Evolutionary conservation across 179 eudicot genomes (phyloP).

Genomic region (Spinacia oleracea): DNA sequence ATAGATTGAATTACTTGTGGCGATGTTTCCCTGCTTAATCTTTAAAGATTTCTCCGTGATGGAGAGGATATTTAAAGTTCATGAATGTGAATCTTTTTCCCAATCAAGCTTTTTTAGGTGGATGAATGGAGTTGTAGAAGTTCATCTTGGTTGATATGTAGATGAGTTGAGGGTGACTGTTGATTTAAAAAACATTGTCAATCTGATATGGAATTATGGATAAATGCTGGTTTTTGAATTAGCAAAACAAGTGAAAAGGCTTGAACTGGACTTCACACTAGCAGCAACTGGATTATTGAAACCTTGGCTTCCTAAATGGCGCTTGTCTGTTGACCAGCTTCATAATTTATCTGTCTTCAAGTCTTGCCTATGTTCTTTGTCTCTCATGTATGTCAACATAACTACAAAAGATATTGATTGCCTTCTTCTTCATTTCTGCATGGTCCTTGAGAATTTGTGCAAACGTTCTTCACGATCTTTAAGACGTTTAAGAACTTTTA

Average conservation of each 20-base stretch:
- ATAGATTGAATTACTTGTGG: conserved; percentile 12
- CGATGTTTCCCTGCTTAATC: neutral
- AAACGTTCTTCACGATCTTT: neutral
- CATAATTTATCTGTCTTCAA: neutral
- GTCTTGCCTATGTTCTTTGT: conserved; percentile 3
- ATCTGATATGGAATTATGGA: neutral
- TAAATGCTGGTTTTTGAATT: neutral
- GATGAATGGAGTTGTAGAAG: conserved; percentile 12
- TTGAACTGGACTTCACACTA: neutral
- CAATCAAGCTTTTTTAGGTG: neutral
- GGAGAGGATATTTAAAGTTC: neutral
- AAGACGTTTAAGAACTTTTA: neutral
- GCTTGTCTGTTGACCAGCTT: neutral
- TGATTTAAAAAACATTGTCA: neutral
- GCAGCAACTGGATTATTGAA: neutral
- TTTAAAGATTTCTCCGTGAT: neutral
- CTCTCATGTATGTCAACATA: conserved; percentile 4
- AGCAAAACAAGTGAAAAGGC: conserved; percentile 1
- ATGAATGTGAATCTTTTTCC: neutral
- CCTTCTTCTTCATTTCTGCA: neutral
- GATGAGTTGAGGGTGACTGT: conserved; percentile 18
- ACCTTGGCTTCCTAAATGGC: neutral
- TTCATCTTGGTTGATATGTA: neutral
- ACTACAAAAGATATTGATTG: neutral
- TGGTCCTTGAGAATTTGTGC: conserved; percentile 9